These are phyloP conservation scores for Melanopsichium pennsylvanicum DNA, from an alignment of 1,284 basidiomycete species.

Conservation along the genomic window DNA sequence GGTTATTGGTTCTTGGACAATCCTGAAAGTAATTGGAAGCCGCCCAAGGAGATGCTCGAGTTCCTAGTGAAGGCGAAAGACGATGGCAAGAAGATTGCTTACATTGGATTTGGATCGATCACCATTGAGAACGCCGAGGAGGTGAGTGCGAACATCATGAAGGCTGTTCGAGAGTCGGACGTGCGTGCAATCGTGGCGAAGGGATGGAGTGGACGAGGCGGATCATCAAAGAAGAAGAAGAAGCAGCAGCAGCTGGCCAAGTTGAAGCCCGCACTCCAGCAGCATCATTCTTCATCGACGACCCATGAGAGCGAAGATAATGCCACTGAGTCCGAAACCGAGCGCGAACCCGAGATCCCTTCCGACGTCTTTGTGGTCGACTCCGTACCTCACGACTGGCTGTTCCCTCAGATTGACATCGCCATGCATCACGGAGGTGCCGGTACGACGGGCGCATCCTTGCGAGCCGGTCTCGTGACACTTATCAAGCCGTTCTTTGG, in stretches of 20 bases:
- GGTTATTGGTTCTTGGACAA: constrained; percentile 60
- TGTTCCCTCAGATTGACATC: constrained; percentile 43
- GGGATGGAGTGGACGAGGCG: constrained; percentile 57
- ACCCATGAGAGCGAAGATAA: constrained; percentile 22
- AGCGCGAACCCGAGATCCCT: constrained; percentile 64
- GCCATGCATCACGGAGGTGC: constrained; percentile 74
- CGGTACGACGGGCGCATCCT: constrained; percentile 71
- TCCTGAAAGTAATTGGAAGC: constrained; percentile 71
- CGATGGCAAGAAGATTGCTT: constrained; percentile 69
- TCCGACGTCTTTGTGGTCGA: constrained; percentile 58
- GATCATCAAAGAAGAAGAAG: constrained; percentile 33
- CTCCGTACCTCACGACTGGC: constrained; percentile 53
- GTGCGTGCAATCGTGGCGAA: constrained; percentile 63
- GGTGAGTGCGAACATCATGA: constrained; percentile 64
- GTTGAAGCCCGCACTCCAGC: background rate
- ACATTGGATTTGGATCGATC: constrained; percentile 68
- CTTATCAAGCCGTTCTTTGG: constrained; percentile 63
- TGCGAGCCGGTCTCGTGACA: constrained; percentile 57
- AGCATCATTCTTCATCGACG: constrained; percentile 5
- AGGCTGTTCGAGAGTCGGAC: constrained; percentile 50
- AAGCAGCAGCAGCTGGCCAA: constrained; percentile 8
- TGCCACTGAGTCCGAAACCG: constrained; percentile 24
- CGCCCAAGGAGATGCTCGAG: constrained; percentile 70
- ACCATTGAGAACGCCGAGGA: constrained; percentile 43
- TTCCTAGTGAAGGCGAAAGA: constrained; percentile 72